phyloP scores from a whole-genome alignment of 495 filamentous ascomycete genomes.

The Penicillium chermesinum region DNA sequence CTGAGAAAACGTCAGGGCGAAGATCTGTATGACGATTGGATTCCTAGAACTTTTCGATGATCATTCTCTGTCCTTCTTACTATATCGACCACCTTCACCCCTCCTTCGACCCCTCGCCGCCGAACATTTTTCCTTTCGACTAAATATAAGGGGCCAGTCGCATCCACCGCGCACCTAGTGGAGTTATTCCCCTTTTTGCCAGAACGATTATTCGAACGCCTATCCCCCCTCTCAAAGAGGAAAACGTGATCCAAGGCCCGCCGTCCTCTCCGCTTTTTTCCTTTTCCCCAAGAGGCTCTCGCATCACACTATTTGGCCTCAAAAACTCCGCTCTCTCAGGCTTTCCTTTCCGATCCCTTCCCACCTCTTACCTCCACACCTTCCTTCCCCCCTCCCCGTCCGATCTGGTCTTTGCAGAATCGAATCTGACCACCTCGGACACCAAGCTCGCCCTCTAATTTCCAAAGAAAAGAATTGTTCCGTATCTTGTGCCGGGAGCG shows the following conservation, averaged over 20 bases:
- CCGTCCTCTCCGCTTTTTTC: constrained; percentile 6
- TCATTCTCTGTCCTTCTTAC: constrained; percentile 18
- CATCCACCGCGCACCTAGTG: not conserved
- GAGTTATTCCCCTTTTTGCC: not conserved
- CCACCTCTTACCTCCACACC: not conserved
- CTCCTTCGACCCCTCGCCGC: constrained; percentile 22
- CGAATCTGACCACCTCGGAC: too few species aligned
- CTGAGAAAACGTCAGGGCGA: too few species aligned
- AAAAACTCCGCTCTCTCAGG: too few species aligned
- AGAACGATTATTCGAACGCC: not conserved
- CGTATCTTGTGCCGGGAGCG: not conserved
- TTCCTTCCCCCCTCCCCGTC: constrained; percentile 1
- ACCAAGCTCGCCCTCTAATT: not conserved
- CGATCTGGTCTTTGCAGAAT: not conserved
- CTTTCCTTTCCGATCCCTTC: not conserved
- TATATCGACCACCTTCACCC: constrained; percentile 15
- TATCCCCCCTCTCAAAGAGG: not conserved
- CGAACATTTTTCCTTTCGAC: constrained; percentile 12
- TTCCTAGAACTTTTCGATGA: constrained; percentile 17
- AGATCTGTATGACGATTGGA: constrained; percentile 19
- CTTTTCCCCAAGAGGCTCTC: constrained; percentile 2
- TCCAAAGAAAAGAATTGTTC: not conserved
- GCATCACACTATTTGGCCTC: constrained; percentile 5
- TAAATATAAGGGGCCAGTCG: constrained; percentile 11
- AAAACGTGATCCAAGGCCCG: constrained; percentile 3